phyloP scores from a whole-genome alignment of 129 eudicot species.

The Tagetes patula region DNA sequence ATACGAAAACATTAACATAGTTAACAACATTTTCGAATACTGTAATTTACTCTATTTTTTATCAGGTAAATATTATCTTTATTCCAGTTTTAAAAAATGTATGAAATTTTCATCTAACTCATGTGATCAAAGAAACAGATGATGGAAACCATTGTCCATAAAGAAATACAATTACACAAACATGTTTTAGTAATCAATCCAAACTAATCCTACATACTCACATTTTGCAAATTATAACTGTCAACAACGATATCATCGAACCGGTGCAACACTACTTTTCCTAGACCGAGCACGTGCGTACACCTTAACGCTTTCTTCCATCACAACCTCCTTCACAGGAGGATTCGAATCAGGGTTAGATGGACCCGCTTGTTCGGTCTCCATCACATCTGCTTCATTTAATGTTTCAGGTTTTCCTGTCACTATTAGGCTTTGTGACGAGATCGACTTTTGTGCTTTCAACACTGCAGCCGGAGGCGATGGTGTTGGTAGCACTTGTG shows the following conservation, averaged over 20 bases:
- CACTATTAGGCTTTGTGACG: constrained; percentile 30
- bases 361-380: constrained; percentile 31
- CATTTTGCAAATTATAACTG: constrained; percentile 33
- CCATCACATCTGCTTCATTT: constrained; percentile 36
- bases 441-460: constrained; percentile 40
- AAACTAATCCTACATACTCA: constrained; percentile 29
- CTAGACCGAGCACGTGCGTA: constrained; percentile 62
- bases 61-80: no score
- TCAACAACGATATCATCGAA: constrained; percentile 14
- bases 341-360: constrained; percentile 23
- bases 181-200: constrained; percentile 33
- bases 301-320: constrained; percentile 53
- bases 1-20: no score
- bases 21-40: no score
- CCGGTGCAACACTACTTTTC: constrained; percentile 38
- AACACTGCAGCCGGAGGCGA: constrained; percentile 36
- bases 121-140: no score
- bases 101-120: no score
- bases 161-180: constrained; percentile 25
- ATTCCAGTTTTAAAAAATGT: no score
- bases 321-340: constrained; percentile 41
- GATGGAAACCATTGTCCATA: no score
- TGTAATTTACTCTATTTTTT: no score
- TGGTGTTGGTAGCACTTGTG: constrained; percentile 31
- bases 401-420: constrained; percentile 29